phyloP scores from a whole-genome alignment of 331 rosid species.

The Cucumis variabilis region DNA sequence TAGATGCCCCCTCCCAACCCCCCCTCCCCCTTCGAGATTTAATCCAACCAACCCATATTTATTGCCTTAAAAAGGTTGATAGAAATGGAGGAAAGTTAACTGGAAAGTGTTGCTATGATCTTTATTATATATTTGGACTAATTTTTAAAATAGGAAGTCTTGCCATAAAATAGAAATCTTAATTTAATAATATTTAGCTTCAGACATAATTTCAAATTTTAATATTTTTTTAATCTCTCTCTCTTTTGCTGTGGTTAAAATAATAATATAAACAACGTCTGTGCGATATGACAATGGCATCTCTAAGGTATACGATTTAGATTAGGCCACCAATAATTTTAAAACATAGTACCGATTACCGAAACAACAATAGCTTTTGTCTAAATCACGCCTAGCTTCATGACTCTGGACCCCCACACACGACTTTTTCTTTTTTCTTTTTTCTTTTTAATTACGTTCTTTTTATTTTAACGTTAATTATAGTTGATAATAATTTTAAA shows the following conservation, averaged over 20 bases:
- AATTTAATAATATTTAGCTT: neutral
- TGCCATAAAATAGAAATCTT: neutral
- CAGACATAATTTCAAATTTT: neutral
- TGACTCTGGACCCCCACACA: neutral
- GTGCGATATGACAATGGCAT: neutral
- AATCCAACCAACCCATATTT: slow-evolving; percentile 1
- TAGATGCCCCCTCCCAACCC: neutral
- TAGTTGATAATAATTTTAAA: no score
- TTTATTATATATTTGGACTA: neutral
- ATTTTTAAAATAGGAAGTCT: neutral
- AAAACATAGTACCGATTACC: slow-evolving; percentile 3
- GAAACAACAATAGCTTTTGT: neutral
- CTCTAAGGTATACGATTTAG: neutral
- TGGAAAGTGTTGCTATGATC: neutral
- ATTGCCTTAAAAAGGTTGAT: neutral
- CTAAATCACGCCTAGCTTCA: neutral
- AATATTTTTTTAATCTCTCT: neutral
- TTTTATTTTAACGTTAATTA: no score
- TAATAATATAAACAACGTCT: neutral
- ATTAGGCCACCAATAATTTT: slow-evolving; percentile 20
- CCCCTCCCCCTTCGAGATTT: neutral
- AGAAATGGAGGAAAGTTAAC: neutral
- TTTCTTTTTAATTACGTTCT: no score
- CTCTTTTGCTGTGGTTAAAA: neutral
- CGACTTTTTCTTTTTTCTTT: neutral